phyloP scores from a whole-genome alignment of 2,329 filamentous ascomycete species.

The Podosphaera fusca region DNA sequence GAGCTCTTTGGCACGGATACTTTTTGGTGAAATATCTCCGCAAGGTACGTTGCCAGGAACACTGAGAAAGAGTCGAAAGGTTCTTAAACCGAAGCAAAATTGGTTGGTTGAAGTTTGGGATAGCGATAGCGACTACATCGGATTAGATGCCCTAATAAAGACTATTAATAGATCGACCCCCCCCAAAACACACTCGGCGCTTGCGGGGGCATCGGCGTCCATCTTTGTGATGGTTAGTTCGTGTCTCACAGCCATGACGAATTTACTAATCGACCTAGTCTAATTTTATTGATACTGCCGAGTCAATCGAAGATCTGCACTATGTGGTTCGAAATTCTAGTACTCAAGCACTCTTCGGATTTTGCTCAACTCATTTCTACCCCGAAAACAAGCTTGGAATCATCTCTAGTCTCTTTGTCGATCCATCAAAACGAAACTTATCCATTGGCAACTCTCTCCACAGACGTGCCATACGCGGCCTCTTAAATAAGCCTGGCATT shows the following conservation, averaged over 20 bases:
- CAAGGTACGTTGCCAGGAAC: constrained; percentile 44
- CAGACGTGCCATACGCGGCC: constrained; percentile 54
- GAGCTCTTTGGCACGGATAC: constrained; percentile 56
- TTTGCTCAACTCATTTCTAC: constrained; percentile 71
- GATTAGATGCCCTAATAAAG: constrained; percentile 52
- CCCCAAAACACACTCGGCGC: constrained; percentile 36
- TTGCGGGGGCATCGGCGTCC: constrained; percentile 44
- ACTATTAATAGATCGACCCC: constrained; percentile 43
- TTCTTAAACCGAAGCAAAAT: constrained; percentile 71
- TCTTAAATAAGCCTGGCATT: constrained; percentile 52
- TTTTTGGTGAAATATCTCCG: constrained; percentile 52
- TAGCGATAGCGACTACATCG: constrained; percentile 48
- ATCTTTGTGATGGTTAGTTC: constrained; percentile 46
- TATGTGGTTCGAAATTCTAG: constrained; percentile 88
- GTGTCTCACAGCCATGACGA: too few species aligned
- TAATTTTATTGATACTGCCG: constrained; percentile 20
- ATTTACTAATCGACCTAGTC: constrained; percentile 1
- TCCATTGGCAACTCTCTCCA: constrained; percentile 83
- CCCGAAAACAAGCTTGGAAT: constrained; percentile 31
- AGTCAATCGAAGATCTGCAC: constrained; percentile 55
- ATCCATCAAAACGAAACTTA: constrained; percentile 62
- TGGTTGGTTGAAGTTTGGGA: constrained; percentile 88
- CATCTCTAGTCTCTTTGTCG: constrained; percentile 72
- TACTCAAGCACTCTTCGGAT: constrained; percentile 75
- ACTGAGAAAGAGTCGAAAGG: constrained; percentile 66